A percentile compares a stretch with the other conserved stretches of the same genome.
These are phyloP conservation scores for Globisporangium ultimum DNA, from an alignment of 352 stramenopile species.

Conservation along the genomic window DNA sequence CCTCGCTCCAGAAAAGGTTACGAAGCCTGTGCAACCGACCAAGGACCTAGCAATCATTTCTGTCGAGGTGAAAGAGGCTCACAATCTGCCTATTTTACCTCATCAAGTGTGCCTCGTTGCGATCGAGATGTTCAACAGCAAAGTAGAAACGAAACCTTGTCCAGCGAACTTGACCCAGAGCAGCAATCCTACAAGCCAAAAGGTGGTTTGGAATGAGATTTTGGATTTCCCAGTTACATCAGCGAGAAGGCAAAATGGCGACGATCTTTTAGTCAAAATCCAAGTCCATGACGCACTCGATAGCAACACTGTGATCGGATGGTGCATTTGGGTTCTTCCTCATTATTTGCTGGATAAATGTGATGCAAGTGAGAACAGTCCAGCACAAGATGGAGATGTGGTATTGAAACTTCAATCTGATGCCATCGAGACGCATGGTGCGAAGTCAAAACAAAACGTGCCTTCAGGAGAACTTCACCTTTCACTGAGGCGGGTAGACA, in stretches of 20 bases:
- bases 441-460: slow-evolving; percentile 4
- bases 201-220: slow-evolving; percentile 15
- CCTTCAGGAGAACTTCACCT: slow-evolving; percentile 2
- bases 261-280: slow-evolving; percentile 16
- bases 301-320: slow-evolving; percentile 15
- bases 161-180: not conserved
- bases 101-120: slow-evolving; percentile 15
- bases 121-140: slow-evolving; percentile 17
- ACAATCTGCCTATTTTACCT: slow-evolving; percentile 4
- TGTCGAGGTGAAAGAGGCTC: slow-evolving; percentile 12
- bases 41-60: not conserved
- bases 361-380: too few species aligned
- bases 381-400: not conserved
- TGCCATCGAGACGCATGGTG: not conserved
- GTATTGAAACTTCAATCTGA: slow-evolving; percentile 7
- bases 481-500: not conserved
- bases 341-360: slow-evolving; percentile 9
- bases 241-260: slow-evolving; percentile 1
- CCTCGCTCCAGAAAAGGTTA: not conserved
- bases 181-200: not conserved
- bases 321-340: slow-evolving; percentile 30
- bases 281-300: slow-evolving; percentile 19
- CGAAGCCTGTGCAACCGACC: not conserved
- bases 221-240: slow-evolving; percentile 7
- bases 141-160: slow-evolving; percentile 26